A percentile compares a stretch with the other conserved stretches of the same genome.
Conservation (phyloP, 352 stramenopile genomes). For the Phytophthora capsici region DNA sequence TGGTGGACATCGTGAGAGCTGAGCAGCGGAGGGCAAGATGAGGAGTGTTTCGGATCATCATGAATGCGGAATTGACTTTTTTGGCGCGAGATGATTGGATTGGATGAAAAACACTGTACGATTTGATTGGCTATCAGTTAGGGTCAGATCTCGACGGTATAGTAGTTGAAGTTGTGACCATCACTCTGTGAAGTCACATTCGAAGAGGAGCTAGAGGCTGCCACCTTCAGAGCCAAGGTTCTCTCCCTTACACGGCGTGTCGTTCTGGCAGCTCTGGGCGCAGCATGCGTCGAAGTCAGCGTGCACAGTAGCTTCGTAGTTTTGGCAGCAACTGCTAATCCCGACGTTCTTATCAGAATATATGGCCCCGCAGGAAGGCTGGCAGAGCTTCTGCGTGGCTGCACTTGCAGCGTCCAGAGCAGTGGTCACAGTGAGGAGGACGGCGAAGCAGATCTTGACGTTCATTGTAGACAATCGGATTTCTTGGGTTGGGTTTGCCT, state of each 20-base stretch:
- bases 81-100: conserved; percentile 24
- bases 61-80: conserved; percentile 3
- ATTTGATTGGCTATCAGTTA: conserved; percentile 17
- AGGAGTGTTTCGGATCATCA: background rate
- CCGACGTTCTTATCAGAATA: background rate
- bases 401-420: background rate
- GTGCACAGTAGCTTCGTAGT: background rate
- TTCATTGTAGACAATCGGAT: background rate
- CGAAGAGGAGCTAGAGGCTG: background rate
- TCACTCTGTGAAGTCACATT: background rate
- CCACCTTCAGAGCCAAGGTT: background rate
- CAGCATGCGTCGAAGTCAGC: conserved; percentile 3
- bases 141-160: background rate
- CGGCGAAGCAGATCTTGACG: background rate
- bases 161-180: conserved; percentile 1
- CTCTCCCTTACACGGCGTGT: conserved; percentile 1
- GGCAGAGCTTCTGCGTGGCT: background rate
- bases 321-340: background rate
- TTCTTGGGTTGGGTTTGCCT: background rate
- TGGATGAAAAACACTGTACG: conserved; percentile 14
- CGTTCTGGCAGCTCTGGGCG: background rate
- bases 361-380: background rate
- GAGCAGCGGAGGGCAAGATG: conserved; percentile 1
- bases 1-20: conserved; percentile 26
- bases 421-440: background rate